Base-by-base conservation (phyloP, 2,329 filamentous ascomycete species). In the Knufia petricola region DNA sequence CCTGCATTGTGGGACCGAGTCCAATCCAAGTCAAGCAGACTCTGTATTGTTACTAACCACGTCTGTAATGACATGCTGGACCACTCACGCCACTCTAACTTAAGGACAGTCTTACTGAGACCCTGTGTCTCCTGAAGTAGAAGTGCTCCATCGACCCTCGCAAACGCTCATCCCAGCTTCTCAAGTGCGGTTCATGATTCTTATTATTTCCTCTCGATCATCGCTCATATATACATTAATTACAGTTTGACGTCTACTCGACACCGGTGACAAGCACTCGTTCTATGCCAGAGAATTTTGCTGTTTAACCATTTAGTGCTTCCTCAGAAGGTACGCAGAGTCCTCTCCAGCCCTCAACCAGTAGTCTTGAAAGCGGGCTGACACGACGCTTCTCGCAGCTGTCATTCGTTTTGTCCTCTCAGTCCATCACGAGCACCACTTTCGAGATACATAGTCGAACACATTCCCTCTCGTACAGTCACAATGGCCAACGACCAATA, bases 401-500 rank as follows among this genome's bases (percentile, higher is more conserved):
- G 8, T 9, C 32, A 47, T 39, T 39, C 34, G 20, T 47, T 39
- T 47, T 17, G 21, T n/a, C 21, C 12, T 6, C 26, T 38, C 32
- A 9, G 36, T 36, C 26, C 17, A 8, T n/a, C 3, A 13, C 12
- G 12, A 6, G 19, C 41, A 30, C 10, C 21, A 37, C 19, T 37
- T 20, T n/a, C 34, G 13, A n/a, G 15, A 28, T 28, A 19, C 24
- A 32, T 31, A 8, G 4, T 19, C 12, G 19, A 19, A 8, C 17
- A 3, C 15, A 21, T n/a, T n/a, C 13, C 8, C 26, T 26, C 12
- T 26, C 13, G n/a, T 19, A 15, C 10, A 13, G 8, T 42, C 36
- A 32, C 8, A 32, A 48, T 48, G 46, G n/a, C 15, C 15, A n/a
- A 3, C 46, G 46, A 48, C 24, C 41, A 45, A 12, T 49, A 52